These are phyloP conservation scores for Phytophthora tentaculata DNA, from an alignment of 352 stramenopile genomes.

Conservation along the genomic window DNA sequence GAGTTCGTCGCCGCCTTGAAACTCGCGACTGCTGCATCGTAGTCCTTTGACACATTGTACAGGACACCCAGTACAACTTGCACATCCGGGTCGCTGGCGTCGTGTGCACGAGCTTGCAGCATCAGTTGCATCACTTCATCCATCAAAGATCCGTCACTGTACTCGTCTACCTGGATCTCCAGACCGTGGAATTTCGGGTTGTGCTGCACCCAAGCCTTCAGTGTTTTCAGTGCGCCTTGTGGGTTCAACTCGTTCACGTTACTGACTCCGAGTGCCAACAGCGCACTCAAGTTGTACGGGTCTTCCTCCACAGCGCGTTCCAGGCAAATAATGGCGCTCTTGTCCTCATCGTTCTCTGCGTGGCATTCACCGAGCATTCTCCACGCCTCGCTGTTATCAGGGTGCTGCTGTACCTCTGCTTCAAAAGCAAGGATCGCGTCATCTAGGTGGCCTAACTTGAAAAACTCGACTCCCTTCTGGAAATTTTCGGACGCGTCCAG, in stretches of 20 bases:
- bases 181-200: conserved; percentile 97
- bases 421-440: conserved; percentile 96
- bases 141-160: conserved; percentile 91
- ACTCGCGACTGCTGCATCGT: conserved; percentile 90
- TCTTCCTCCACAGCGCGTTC: conserved; percentile 94
- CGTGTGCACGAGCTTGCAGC: conserved; percentile 88
- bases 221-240: conserved; percentile 90
- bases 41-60: conserved; percentile 98
- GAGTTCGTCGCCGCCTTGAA: conserved; percentile 89
- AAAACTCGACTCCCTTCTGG: conserved; percentile 80
- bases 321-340: conserved; percentile 95
- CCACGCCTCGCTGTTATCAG: conserved; percentile 95
- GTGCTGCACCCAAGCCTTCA: conserved; percentile 97
- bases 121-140: conserved; percentile 95
- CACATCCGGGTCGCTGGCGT: conserved; percentile 78
- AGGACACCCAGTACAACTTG: conserved; percentile 95
- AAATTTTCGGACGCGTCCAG: conserved; percentile 73
- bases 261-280: conserved; percentile 94
- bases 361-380: conserved; percentile 95
- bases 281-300: conserved; percentile 94
- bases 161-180: conserved; percentile 87
- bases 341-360: conserved; percentile 97
- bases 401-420: conserved; percentile 92
- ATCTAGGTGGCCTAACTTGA: conserved; percentile 90
- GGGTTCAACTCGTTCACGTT: conserved; percentile 98